A percentile compares a stretch with the other conserved stretches of the same genome.
Evolutionary conservation across 2,329 filamentous ascomycete genomes (phyloP).

Genomic region (Ophiostoma piceae): DNA sequence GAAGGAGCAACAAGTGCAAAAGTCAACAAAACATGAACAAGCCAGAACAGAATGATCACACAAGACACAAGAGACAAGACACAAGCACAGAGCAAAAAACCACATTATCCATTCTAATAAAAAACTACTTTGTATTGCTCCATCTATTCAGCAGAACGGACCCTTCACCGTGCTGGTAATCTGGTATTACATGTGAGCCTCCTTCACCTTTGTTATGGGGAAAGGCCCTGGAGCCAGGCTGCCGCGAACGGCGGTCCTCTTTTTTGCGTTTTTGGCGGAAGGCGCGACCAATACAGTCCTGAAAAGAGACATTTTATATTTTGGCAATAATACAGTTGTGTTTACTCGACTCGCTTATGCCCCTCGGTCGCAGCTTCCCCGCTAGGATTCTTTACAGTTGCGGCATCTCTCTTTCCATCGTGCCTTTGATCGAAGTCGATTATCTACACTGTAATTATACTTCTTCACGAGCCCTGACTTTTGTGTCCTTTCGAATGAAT

Average conservation of each 20-base stretch:
- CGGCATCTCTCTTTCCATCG: background rate
- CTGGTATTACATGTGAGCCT: background rate
- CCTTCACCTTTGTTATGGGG: background rate
- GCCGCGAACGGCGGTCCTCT: slow-evolving; percentile 21
- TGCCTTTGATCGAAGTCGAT: background rate
- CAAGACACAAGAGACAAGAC: background rate
- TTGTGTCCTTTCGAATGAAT: background rate
- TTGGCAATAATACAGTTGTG: slow-evolving; percentile 6
- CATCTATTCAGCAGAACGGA: background rate
- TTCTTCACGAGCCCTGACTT: background rate
- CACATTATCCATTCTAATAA: background rate
- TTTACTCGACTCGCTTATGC: slow-evolving; percentile 12
- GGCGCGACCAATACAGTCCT: background rate
- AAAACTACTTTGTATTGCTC: background rate
- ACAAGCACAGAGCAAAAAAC: background rate
- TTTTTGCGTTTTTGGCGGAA: background rate
- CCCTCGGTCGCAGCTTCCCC: slow-evolving; percentile 17
- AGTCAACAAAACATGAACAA: background rate
- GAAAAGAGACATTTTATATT: background rate
- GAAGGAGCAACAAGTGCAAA: background rate
- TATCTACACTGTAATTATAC: background rate
- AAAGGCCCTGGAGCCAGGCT: background rate
- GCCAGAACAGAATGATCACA: background rate
- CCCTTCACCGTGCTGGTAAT: slow-evolving; percentile 7
- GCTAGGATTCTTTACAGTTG: slow-evolving; percentile 5